Base-by-base conservation (phyloP, 345 rosid species). In the Populus alba region DNA sequence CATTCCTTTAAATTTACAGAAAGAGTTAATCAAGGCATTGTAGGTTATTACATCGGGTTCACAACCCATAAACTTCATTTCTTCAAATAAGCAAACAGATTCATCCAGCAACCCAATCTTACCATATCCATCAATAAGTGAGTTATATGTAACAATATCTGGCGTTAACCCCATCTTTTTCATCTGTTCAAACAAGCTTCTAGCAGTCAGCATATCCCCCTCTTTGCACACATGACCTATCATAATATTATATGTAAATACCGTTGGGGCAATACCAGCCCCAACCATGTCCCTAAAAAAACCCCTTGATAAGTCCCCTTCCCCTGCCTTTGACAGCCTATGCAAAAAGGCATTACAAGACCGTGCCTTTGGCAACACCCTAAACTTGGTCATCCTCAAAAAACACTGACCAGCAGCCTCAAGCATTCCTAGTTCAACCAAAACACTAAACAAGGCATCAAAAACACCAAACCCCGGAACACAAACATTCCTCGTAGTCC, bases 121-220 rank as follows among this genome's bases (percentile, higher is more conserved):
- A 27, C 94, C 97, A 61, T 75, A 88, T 33, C 97, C 94, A 83
- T 89, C 91, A 77, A 92, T 85, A 75, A 92, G 86, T 65, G 94
- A 79, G 57, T 92, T 92, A 79, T 92, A 92, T 1, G 94, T 92
- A 20, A 92, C 94, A 74, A 87, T 82, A 75, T 92, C 97, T 3
- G 94, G 92, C 35, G 79, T 72, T 76, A 89, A 72, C 29, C 91
- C 87, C 82, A 75, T 66, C 79, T 74, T 81, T 82, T 87, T 92
- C 91, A 92, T 89, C 76, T 88, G 85, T n/a, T 77, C 81, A 77
- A 90, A 88, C 78, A 89, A 81, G 45, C 81, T 39, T 77, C 81
- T 82, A 23, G 91, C 92, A 76, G 82, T 72, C 70, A 73, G 83
- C 73, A 88, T 4, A 79, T 89, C 88, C 22, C 94, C 88, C 84